A percentile compares a stretch with the other conserved stretches of the same genome.
Evolutionary conservation across 495 filamentous ascomycete genomes (phyloP).

Genomic region (Margaritispora aquatica): DNA sequence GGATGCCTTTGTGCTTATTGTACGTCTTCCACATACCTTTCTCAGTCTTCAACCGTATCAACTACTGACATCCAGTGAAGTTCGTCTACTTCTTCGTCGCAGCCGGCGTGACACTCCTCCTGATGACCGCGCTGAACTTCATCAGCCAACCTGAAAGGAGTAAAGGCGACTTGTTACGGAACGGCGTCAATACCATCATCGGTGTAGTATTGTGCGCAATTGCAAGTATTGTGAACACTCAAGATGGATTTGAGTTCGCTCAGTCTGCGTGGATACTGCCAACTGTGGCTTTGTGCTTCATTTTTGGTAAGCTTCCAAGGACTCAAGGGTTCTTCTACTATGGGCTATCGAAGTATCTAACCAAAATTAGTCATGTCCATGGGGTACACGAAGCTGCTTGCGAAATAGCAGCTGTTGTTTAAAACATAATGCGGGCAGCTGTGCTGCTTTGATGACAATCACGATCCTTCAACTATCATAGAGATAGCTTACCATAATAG

Average conservation of each 20-base stretch:
- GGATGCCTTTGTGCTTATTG: conserved; percentile 6
- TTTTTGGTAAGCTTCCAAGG: conserved; percentile 14
- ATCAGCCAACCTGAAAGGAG: conserved; percentile 27
- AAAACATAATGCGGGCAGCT: not conserved
- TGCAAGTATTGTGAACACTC: conserved; percentile 21
- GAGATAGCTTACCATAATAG: not conserved
- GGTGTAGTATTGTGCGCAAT: conserved; percentile 15
- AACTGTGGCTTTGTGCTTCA: conserved; percentile 29
- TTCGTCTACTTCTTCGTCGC: conserved; percentile 38
- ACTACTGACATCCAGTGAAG: conserved; percentile 10
- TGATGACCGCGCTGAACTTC: conserved; percentile 33
- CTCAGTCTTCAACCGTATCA: not conserved
- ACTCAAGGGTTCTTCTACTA: too few relatives aligned
- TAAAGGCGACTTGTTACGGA: conserved; percentile 20
- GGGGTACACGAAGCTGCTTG: not conserved
- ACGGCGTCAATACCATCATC: not conserved
- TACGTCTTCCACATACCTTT: not conserved
- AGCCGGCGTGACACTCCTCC: conserved; percentile 36
- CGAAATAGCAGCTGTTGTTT: too few relatives aligned
- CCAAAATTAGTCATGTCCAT: not conserved
- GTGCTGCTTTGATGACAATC: not conserved
- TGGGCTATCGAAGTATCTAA: not conserved
- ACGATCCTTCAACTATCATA: not conserved
- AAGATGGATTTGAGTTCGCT: conserved; percentile 22
- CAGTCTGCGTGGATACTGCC: conserved; percentile 34